A percentile compares a stretch with the other conserved stretches of the same genome.
Evolutionary conservation across 2,329 filamentous ascomycete genomes (phyloP).

Genomic region (Lojkania enalia): DNA sequence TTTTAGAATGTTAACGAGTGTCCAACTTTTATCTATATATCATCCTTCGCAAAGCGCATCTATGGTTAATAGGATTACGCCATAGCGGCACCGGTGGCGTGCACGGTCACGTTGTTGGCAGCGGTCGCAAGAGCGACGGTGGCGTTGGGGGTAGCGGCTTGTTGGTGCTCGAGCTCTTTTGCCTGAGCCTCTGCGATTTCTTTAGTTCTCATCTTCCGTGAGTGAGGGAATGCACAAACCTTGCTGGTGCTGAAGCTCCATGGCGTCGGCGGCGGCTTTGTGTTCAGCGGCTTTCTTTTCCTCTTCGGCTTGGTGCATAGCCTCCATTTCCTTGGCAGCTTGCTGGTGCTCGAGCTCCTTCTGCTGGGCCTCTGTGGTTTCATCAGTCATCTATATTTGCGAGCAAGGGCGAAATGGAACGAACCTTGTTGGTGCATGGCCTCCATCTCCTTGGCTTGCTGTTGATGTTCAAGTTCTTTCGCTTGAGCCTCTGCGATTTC

Average conservation of each 20-base stretch:
- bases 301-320: conserved; percentile 6
- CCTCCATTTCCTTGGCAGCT: conserved; percentile 2
- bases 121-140: no score
- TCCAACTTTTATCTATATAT: no score
- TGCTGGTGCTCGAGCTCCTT: background rate
- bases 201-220: background rate
- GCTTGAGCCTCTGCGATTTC: conserved; percentile 1
- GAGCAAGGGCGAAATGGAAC: no score
- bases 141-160: no score
- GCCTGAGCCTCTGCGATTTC: background rate
- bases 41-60: no score
- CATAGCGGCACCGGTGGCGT: no score
- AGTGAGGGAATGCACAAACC: background rate
- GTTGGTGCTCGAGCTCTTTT: background rate
- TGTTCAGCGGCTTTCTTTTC: background rate
- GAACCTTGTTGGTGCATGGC: conserved; percentile 11
- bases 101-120: no score
- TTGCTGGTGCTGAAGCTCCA: background rate
- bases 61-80: no score
- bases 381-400: background rate
- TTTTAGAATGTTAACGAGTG: no score
- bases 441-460: background rate
- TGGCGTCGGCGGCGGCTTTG: conserved; percentile 11
- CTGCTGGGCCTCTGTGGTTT: background rate
- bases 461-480: background rate